These are phyloP conservation scores for Alternaria sp. DNA, from an alignment of 2,329 filamentous ascomycete species.

Conservation along the genomic window DNA sequence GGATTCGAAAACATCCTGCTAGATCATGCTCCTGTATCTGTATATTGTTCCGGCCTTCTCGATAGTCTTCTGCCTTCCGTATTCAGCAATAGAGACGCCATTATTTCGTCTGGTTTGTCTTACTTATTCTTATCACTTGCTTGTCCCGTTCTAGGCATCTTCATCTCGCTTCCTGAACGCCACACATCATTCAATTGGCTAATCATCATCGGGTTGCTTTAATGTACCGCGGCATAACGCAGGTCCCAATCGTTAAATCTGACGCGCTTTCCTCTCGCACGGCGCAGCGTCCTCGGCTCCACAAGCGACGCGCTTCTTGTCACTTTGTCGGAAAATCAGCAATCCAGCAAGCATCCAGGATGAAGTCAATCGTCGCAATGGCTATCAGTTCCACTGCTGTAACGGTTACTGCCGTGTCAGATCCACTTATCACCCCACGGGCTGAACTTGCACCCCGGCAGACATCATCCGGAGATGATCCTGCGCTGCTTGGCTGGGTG, in stretches of 20 bases:
- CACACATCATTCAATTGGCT: not conserved
- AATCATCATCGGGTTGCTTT: not conserved
- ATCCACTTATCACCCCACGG: conserved; percentile 26
- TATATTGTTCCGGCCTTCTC: not conserved
- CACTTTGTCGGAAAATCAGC: not conserved
- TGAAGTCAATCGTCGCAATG: not conserved
- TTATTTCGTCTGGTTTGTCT: not conserved
- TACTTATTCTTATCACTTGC: not conserved
- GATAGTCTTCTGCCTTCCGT: not conserved
- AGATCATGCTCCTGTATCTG: not conserved
- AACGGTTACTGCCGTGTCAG: not conserved
- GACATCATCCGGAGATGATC: conserved; percentile 18
- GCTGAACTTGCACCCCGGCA: conserved; percentile 30
- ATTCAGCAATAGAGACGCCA: not conserved
- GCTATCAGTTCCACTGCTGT: not conserved
- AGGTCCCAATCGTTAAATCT: not conserved
- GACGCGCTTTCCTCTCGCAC: not conserved
- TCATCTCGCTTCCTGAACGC: not conserved
- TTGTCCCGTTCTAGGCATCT: not conserved
- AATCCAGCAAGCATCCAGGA: not conserved
- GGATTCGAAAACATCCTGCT: not conserved
- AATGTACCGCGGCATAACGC: not conserved
- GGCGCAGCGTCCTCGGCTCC: not conserved
- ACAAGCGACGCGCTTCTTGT: not conserved
- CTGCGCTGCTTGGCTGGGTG: conserved; percentile 32